phyloP scores from a whole-genome alignment of 2,329 filamentous ascomycete species.

The Amauroascus niger region DNA sequence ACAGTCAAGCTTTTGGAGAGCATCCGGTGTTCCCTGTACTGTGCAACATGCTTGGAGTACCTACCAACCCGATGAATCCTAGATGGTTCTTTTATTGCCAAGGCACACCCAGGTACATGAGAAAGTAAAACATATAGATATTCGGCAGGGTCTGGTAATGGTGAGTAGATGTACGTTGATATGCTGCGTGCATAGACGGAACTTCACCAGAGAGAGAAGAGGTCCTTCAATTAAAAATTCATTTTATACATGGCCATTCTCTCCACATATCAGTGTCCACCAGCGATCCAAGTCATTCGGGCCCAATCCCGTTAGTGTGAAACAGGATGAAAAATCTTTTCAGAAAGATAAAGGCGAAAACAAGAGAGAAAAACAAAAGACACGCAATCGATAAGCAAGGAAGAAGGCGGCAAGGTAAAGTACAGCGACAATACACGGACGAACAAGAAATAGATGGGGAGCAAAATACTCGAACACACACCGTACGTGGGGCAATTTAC shows the following conservation, averaged over 20 bases:
- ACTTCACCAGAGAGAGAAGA: not conserved
- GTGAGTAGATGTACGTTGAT: not conserved
- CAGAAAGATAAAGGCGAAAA: no score
- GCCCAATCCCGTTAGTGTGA: not conserved
- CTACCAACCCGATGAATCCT: no score
- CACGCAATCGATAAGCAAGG: not conserved
- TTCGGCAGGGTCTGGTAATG: no score
- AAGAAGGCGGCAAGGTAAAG: not conserved
- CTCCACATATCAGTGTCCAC: not conserved
- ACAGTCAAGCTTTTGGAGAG: not conserved
- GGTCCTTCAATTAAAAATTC: conserved; percentile 1
- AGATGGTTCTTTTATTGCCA: no score
- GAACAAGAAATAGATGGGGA: not conserved
- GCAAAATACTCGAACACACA: not conserved
- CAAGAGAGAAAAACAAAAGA: not conserved
- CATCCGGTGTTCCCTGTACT: not conserved
- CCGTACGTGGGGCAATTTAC: not conserved
- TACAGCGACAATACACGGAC: not conserved
- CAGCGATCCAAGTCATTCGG: not conserved
- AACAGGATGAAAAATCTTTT: not conserved
- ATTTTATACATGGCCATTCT: not conserved
- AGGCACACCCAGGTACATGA: no score
- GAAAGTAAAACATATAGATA: not conserved
- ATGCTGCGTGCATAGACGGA: not conserved
- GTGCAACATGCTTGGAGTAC: not conserved